Conservation (phyloP, 108 stramenopile species). For the Nitzschia sp. region DNA sequence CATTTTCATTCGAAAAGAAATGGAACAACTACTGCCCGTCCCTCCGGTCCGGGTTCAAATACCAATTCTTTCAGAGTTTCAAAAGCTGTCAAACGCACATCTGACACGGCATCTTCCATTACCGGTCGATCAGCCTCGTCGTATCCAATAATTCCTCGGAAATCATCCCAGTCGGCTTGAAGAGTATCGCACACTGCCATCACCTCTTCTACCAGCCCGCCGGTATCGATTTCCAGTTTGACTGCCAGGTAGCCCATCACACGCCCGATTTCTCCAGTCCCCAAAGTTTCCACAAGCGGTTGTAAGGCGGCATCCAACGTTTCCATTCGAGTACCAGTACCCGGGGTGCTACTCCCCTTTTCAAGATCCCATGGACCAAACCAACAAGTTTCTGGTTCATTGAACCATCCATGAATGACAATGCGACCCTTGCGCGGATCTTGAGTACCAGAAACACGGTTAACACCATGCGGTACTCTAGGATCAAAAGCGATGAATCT, state of each 20-base stretch:
- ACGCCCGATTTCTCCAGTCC: conserved; percentile 36
- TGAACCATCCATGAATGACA: conserved; percentile 49
- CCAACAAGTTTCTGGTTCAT: conserved; percentile 33
- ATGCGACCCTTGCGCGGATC: conserved; percentile 35
- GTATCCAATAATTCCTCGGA: conserved; percentile 34
- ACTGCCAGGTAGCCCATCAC: conserved; percentile 41
- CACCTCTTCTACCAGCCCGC: conserved; percentile 26
- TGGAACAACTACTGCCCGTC: conserved; percentile 32
- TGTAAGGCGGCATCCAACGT: conserved; percentile 17
- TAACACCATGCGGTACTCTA: conserved; percentile 45
- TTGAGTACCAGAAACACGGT: conserved; percentile 23
- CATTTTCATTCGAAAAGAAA: conserved; percentile 33
- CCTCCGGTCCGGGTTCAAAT: conserved; percentile 12
- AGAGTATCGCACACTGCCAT: conserved; percentile 38
- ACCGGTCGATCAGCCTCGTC: conserved; percentile 29
- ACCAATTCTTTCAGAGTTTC: conserved; percentile 26
- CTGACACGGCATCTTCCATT: conserved; percentile 35
- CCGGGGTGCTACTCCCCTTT: neutral
- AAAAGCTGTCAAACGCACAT: conserved; percentile 29
- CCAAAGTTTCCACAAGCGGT: conserved; percentile 27
- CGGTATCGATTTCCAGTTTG: conserved; percentile 19
- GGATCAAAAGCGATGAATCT: conserved; percentile 45
- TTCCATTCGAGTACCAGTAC: neutral
- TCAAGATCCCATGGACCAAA: conserved; percentile 29
- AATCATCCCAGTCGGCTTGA: conserved; percentile 32